Evolutionary conservation across 352 stramenopile species (phyloP).

Genomic region (Phytophthora chlamydospora): DNA sequence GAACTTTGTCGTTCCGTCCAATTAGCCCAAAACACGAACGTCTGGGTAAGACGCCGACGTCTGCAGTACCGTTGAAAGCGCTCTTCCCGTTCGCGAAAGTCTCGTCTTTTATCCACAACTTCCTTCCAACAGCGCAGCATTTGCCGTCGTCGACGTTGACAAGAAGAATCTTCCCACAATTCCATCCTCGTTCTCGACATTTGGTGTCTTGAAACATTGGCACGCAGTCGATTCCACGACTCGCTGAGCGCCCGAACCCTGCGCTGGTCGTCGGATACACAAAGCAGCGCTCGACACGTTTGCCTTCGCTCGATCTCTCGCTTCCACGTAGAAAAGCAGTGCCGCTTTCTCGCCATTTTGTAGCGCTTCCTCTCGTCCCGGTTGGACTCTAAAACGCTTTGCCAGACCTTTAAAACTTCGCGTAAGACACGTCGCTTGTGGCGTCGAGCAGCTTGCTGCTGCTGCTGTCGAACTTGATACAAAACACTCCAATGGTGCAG

Average conservation of each 20-base stretch:
- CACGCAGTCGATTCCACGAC: slow-evolving; percentile 18
- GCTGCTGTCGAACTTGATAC: slow-evolving; percentile 9
- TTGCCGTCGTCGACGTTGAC: not conserved
- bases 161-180: slow-evolving; percentile 10
- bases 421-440: not conserved
- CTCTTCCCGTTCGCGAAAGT: slow-evolving; percentile 17
- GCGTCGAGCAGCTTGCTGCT: slow-evolving; percentile 1
- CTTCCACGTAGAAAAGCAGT: slow-evolving; percentile 17
- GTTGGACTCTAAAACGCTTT: not conserved
- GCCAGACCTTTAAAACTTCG: slow-evolving; percentile 19
- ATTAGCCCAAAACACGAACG: slow-evolving; percentile 20
- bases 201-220: slow-evolving; percentile 6
- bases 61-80: slow-evolving; percentile 16
- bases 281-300: slow-evolving; percentile 17
- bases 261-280: slow-evolving; percentile 12
- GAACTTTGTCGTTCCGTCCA: slow-evolving; percentile 22
- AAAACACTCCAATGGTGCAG: slow-evolving; percentile 35
- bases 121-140: slow-evolving; percentile 18
- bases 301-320: slow-evolving; percentile 14
- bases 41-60: slow-evolving; percentile 19
- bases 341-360: slow-evolving; percentile 18
- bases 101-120: not conserved
- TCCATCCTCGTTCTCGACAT: slow-evolving; percentile 3
- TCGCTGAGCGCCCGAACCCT: slow-evolving; percentile 7
- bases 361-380: slow-evolving; percentile 8